These are phyloP conservation scores for Calonectria crousiana DNA, from an alignment of 2,329 filamentous ascomycete species.

Conservation along the genomic window DNA sequence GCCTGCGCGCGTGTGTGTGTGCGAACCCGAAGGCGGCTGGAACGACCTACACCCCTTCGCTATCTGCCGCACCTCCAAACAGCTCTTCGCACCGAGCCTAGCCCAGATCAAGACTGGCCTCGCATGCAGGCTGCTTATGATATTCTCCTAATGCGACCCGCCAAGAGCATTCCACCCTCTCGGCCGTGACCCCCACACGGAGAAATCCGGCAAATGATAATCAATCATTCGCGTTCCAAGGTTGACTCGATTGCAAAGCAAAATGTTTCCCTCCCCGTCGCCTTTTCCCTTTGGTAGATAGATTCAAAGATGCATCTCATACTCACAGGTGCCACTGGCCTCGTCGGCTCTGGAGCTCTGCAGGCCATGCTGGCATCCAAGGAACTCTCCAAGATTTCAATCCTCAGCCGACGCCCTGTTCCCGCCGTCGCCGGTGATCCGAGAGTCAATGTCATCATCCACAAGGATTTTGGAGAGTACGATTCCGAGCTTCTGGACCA, in stretches of 20 bases:
- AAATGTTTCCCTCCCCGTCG: background rate
- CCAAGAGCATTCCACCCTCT: background rate
- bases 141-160: background rate
- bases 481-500: background rate
- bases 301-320: conserved; percentile 4
- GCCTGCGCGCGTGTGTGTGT: too few relatives aligned
- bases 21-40: too few relatives aligned
- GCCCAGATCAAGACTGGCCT: background rate
- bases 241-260: background rate
- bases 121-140: background rate
- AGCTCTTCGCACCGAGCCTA: background rate
- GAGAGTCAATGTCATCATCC: background rate
- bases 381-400: background rate
- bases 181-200: background rate
- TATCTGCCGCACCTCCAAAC: background rate
- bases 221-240: background rate
- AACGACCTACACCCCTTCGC: too few relatives aligned
- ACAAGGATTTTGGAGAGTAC: background rate
- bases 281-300: background rate
- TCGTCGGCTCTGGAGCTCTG: background rate
- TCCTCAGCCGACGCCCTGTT: background rate
- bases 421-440: background rate
- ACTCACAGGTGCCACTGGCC: conserved; percentile 6
- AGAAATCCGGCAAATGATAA: background rate
- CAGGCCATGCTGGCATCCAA: background rate